phyloP scores from a whole-genome alignment of 2,329 filamentous ascomycete species.

The Hortaea sp. region DNA sequence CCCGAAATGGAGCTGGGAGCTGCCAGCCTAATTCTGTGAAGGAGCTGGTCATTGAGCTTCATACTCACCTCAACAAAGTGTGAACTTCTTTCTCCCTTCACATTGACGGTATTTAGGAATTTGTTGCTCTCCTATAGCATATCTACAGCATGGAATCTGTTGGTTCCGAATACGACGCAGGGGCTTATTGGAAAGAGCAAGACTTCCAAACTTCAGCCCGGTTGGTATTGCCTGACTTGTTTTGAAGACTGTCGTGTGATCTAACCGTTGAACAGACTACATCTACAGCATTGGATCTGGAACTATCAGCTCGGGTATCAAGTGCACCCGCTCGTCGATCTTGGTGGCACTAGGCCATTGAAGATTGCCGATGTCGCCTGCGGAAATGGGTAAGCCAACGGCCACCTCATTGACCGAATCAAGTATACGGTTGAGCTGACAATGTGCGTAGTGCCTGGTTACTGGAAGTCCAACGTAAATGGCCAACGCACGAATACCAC shows the following conservation, averaged over 20 bases:
- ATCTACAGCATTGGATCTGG: constrained; percentile 10
- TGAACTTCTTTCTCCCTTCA: no score
- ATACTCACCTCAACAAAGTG: no score
- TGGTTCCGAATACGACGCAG: background rate
- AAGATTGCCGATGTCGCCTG: constrained; percentile 10
- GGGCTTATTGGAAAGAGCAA: constrained; percentile 7
- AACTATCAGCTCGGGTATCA: constrained; percentile 8
- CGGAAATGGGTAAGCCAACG: constrained; percentile 5
- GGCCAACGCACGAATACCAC: constrained; percentile 4
- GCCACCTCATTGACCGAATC: background rate
- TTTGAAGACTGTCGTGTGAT: background rate
- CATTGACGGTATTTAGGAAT: no score
- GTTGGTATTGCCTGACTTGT: background rate
- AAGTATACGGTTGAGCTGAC: background rate
- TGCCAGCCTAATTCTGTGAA: no score
- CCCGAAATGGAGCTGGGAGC: no score
- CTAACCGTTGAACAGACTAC: constrained; percentile 1
- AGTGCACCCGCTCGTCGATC: constrained; percentile 7
- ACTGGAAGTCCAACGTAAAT: constrained; percentile 5
- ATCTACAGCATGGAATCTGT: background rate
- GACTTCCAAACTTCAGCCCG: constrained; percentile 7
- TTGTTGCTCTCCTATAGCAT: background rate
- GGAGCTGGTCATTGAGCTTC: no score
- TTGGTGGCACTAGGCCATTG: constrained; percentile 1
- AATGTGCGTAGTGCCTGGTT: constrained; percentile 6